phyloP scores from a whole-genome alignment of 1,284 basidiomycete genomes.

The Ustilago crameri region DNA sequence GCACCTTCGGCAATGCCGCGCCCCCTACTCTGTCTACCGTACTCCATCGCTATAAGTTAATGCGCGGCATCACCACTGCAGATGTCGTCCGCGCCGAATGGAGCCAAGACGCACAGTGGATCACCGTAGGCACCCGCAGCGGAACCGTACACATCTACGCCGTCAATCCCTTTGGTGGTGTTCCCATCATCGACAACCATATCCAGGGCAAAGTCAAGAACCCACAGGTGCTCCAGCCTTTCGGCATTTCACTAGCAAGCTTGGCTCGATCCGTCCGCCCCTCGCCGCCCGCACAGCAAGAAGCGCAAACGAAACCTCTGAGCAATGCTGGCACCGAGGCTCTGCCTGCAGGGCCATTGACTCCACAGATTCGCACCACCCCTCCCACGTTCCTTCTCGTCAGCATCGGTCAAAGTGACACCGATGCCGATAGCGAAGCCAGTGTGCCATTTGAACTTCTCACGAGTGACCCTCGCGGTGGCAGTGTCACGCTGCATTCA shows the following conservation, averaged over 20 bases:
- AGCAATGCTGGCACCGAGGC: slow-evolving; percentile 3
- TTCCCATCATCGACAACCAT: slow-evolving; percentile 34
- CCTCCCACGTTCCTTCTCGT: slow-evolving; percentile 27
- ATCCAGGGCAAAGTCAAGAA: slow-evolving; percentile 33
- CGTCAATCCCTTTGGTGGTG: slow-evolving; percentile 44
- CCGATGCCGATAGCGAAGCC: slow-evolving; percentile 3
- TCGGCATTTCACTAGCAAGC: slow-evolving; percentile 33
- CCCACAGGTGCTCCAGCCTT: slow-evolving; percentile 19
- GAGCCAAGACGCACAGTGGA: slow-evolving; percentile 39
- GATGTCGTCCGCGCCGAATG: slow-evolving; percentile 39
- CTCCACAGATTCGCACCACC: neutral
- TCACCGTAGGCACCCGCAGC: slow-evolving; percentile 42
- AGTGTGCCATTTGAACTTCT: slow-evolving; percentile 31
- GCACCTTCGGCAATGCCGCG: slow-evolving; percentile 19
- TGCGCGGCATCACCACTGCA: slow-evolving; percentile 46
- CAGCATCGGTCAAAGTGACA: neutral
- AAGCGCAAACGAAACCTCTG: neutral
- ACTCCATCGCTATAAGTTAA: slow-evolving; percentile 42
- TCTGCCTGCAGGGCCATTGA: neutral
- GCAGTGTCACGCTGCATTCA: slow-evolving; percentile 23
- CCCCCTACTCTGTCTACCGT: slow-evolving; percentile 4
- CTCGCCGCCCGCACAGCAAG: slow-evolving; percentile 9
- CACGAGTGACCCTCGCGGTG: slow-evolving; percentile 23
- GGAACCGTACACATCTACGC: slow-evolving; percentile 47
- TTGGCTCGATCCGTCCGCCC: slow-evolving; percentile 26